Evolutionary conservation across 345 rosid species (phyloP).

Genomic region (Rhizophora apiculata): DNA sequence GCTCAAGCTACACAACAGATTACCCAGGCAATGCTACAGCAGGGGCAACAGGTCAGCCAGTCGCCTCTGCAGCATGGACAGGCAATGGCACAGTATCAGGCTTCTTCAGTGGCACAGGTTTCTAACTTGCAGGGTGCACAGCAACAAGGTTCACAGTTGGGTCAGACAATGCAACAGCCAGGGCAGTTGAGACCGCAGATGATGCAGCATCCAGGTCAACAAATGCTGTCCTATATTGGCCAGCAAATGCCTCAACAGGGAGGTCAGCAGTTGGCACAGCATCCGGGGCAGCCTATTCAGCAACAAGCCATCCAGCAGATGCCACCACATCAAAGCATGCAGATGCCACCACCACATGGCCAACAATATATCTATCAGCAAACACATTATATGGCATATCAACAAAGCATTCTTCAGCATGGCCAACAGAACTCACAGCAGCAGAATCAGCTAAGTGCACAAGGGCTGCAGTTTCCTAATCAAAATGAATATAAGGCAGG

Average conservation of each 20-base stretch:
- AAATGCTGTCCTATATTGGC: conserved; percentile 40
- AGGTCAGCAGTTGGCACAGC: conserved; percentile 50
- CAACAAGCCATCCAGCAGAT: conserved; percentile 46
- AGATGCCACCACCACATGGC: conserved; percentile 42
- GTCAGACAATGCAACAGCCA: conserved; percentile 44
- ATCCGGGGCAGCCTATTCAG: conserved; percentile 43
- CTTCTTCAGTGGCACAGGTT: conserved; percentile 13
- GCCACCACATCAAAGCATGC: conserved; percentile 39
- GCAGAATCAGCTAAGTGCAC: conserved; percentile 46
- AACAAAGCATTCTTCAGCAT: conserved; percentile 45
- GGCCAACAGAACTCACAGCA: conserved; percentile 49
- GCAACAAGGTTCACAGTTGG: conserved; percentile 32
- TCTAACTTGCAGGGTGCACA: conserved; percentile 31
- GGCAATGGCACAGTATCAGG: conserved; percentile 37
- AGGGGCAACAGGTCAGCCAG: conserved; percentile 19
- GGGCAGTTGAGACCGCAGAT: conserved; percentile 55
- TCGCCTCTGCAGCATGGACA: conserved; percentile 24
- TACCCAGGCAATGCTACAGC: conserved; percentile 37
- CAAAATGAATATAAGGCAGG: conserved; percentile 50
- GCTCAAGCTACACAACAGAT: conserved; percentile 38
- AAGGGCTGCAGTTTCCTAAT: conserved; percentile 50
- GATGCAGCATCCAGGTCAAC: conserved; percentile 62
- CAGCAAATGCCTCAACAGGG: conserved; percentile 56
- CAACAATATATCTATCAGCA: conserved; percentile 60
- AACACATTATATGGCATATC: conserved; percentile 55